A percentile compares a stretch with the other conserved stretches of the same genome.
These are phyloP conservation scores for Populus hybrid DNA, from an alignment of 441 rosid genomes.

Conservation along the genomic window DNA sequence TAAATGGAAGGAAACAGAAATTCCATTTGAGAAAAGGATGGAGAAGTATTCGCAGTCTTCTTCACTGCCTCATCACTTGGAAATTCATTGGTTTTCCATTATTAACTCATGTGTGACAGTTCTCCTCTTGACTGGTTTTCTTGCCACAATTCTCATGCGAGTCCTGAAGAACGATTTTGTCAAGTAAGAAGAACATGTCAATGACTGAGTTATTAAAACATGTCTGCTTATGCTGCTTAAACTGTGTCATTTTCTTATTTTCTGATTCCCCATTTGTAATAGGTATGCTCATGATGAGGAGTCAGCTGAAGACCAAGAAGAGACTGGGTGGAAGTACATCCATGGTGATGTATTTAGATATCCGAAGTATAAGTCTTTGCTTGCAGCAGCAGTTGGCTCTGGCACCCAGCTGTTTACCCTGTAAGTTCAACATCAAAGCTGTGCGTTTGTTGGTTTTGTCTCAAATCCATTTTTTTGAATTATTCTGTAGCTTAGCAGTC, in stretches of 20 bases:
- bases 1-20: conserved; percentile 69
- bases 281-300: conserved; percentile 75
- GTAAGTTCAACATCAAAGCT: conserved; percentile 31
- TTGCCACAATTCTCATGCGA: conserved; percentile 67
- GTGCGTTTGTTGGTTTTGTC: neutral
- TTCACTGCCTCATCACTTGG: conserved; percentile 59
- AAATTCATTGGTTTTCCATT: conserved; percentile 65
- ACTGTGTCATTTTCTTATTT: neutral
- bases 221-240: neutral
- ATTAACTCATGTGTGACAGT: conserved; percentile 62
- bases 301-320: conserved; percentile 68
- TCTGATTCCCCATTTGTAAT: neutral
- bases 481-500: neutral
- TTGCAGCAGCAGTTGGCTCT: conserved; percentile 57
- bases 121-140: conserved; percentile 69
- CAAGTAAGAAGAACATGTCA: conserved; percentile 36
- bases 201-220: neutral
- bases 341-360: conserved; percentile 68
- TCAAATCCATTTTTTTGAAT: neutral
- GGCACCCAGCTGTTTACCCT: conserved; percentile 63
- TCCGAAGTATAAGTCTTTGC: conserved; percentile 52
- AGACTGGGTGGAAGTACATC: conserved; percentile 73
- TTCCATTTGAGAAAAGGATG: conserved; percentile 65
- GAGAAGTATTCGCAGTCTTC: conserved; percentile 65
- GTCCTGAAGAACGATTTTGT: conserved; percentile 66